Conservation (phyloP, 2,329 filamentous ascomycete species). For the Verticillium longisporum region DNA sequence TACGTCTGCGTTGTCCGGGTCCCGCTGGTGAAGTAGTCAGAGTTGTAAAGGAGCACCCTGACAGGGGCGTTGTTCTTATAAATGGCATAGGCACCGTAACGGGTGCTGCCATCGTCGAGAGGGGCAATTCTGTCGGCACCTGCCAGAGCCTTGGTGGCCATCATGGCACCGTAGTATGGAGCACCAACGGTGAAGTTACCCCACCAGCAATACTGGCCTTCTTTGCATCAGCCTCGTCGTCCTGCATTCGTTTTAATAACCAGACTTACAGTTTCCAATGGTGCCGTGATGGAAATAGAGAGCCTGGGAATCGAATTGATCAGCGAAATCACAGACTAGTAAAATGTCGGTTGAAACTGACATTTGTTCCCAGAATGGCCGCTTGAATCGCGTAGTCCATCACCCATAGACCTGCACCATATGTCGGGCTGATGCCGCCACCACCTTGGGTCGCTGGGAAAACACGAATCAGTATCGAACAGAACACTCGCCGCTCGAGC, state of each 20-base stretch:
- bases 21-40: conserved; percentile 32
- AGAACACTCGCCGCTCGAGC: too few relatives aligned
- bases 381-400: conserved; percentile 29
- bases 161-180: conserved; percentile 43
- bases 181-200: conserved; percentile 39
- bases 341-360: background rate
- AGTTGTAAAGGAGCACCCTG: conserved; percentile 21
- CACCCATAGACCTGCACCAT: conserved; percentile 31
- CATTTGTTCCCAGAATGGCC: conserved; percentile 17
- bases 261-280: conserved; percentile 37
- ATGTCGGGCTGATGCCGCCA: conserved; percentile 30
- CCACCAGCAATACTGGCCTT: conserved; percentile 39
- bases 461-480: background rate
- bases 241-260: background rate
- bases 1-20: conserved; percentile 27
- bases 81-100: conserved; percentile 38
- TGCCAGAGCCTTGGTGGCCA: conserved; percentile 35
- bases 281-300: conserved; percentile 46
- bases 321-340: background rate
- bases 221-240: background rate
- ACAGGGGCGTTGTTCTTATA: conserved; percentile 29
- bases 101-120: conserved; percentile 30
- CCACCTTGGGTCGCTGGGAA: conserved; percentile 25
- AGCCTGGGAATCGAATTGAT: conserved; percentile 1
- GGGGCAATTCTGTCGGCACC: conserved; percentile 32